Conservation (phyloP, 768 basidiomycete genomes). For the Mycena metata region DNA sequence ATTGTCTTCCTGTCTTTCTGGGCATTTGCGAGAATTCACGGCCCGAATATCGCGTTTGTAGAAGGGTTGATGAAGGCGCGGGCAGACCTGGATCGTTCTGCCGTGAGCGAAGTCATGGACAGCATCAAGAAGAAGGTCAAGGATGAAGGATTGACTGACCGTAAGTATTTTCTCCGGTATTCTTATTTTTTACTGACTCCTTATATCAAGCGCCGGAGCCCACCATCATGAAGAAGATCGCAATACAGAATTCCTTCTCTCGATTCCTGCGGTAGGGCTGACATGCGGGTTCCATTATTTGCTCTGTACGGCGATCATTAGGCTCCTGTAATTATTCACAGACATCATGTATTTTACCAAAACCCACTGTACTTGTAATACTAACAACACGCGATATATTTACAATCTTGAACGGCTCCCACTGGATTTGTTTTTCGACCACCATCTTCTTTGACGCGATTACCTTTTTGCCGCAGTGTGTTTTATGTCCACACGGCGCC, state of each 20-base stretch:
- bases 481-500: neutral
- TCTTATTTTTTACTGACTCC: constrained; percentile 29
- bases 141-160: constrained; percentile 87
- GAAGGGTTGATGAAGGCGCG: constrained; percentile 92
- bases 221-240: constrained; percentile 93
- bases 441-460: too few relatives aligned
- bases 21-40: constrained; percentile 93
- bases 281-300: neutral
- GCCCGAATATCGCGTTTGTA: constrained; percentile 92
- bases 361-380: constrained; percentile 26
- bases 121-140: constrained; percentile 93
- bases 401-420: neutral
- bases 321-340: constrained; percentile 12
- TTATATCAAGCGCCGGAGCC: constrained; percentile 74
- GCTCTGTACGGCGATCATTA: constrained; percentile 14
- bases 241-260: constrained; percentile 80
- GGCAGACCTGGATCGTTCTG: constrained; percentile 91
- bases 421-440: neutral
- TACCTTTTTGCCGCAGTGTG: too few relatives aligned
- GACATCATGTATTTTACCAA: constrained; percentile 34
- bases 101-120: constrained; percentile 92
- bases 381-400: neutral
- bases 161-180: constrained; percentile 60
- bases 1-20: constrained; percentile 95
- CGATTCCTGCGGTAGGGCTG: constrained; percentile 69